phyloP scores from a whole-genome alignment of 768 basidiomycete species.

The Lentinula boryana region DNA sequence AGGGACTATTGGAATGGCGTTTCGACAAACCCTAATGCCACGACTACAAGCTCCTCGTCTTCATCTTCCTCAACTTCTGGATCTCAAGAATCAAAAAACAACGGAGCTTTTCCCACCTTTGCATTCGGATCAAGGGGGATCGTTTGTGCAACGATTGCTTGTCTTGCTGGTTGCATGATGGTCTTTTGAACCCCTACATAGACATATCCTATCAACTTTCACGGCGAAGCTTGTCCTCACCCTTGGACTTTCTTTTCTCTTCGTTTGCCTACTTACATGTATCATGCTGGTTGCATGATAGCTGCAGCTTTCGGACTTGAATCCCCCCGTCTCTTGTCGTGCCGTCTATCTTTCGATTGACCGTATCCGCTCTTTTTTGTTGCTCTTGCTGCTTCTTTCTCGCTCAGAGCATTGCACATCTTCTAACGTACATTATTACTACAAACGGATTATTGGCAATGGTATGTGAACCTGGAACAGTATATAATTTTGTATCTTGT shows the following conservation, averaged over 20 bases:
- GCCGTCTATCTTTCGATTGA: not conserved
- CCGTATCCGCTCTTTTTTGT: not conserved
- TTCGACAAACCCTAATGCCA: not conserved
- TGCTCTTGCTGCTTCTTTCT: too few species aligned
- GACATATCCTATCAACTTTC: not conserved
- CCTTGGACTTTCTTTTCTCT: not conserved
- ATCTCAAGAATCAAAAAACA: not conserved
- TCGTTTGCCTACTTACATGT: not conserved
- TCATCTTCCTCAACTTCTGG: not conserved
- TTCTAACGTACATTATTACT: too few species aligned
- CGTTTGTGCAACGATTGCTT: not conserved
- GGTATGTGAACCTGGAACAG: too few species aligned
- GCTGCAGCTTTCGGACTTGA: not conserved
- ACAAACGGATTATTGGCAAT: too few species aligned
- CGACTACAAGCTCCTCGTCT: slow-evolving; percentile 12
- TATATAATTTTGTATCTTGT: too few species aligned
- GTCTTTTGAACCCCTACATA: not conserved
- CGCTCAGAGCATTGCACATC: too few species aligned
- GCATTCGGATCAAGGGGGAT: not conserved
- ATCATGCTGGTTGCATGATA: not conserved
- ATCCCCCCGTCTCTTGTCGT: not conserved
- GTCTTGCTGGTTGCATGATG: not conserved
- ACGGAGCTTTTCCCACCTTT: not conserved
- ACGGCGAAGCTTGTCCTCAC: not conserved
- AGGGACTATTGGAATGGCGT: slow-evolving; percentile 12